A percentile compares a stretch with the other conserved stretches of the same genome.
phyloP scores from a whole-genome alignment of 805 yeast genomes.

The Yueomyces sinensis region DNA sequence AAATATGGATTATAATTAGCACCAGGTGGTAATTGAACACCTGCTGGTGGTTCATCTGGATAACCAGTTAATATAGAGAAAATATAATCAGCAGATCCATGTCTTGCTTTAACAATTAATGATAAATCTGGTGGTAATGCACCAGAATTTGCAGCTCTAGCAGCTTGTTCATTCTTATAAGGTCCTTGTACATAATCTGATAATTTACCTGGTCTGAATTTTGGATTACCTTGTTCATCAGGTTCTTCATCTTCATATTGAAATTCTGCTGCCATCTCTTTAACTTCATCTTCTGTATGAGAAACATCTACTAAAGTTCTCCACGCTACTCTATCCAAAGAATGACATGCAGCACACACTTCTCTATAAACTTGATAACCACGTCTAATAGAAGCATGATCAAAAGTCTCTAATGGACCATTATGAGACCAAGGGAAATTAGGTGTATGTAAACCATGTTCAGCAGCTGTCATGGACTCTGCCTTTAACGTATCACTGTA shows the following conservation, averaged over 20 bases:
- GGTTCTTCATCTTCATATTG: conserved; percentile 96
- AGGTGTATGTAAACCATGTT: conserved; percentile 97
- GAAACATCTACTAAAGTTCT: conserved; percentile 95
- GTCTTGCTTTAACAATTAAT: conserved; percentile 95
- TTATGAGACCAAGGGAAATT: conserved; percentile 86
- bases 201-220: conserved; percentile 95
- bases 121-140: conserved; percentile 98
- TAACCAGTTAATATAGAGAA: conserved; percentile 93
- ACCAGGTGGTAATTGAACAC: conserved; percentile 86
- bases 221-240: conserved; percentile 96
- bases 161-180: conserved; percentile 96
- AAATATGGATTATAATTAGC: conserved; percentile 98
- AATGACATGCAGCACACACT: conserved; percentile 98
- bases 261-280: conserved; percentile 87
- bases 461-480: conserved; percentile 95
- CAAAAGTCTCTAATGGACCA: conserved; percentile 83
- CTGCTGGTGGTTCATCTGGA: conserved; percentile 98
- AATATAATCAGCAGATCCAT: conserved; percentile 93
- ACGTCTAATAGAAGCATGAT: conserved; percentile 93
- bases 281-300: conserved; percentile 80
- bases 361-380: conserved; percentile 98
- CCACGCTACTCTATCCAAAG: conserved; percentile 95
- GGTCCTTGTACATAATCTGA: conserved; percentile 94
- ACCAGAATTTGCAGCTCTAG: conserved; percentile 99
- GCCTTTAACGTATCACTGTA: conserved; percentile 81